Percentiles rank a stretch among this genome's conserved stretches.
phyloP scores from a whole-genome alignment of 129 eudicot genomes.

The Kitagawia praeruptora region DNA sequence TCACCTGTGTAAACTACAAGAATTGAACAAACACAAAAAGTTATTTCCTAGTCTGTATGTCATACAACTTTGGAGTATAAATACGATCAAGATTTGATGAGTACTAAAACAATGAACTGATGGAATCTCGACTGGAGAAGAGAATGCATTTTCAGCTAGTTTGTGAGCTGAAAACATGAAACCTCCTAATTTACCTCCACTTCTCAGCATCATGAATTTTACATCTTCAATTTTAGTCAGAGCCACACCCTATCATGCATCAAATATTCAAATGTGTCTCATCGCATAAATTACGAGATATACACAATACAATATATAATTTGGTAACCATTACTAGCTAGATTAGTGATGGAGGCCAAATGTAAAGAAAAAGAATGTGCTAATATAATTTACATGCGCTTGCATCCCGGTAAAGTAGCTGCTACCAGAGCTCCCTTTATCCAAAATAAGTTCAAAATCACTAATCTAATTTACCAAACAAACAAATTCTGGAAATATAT shows the following conservation, averaged over 20 bases:
- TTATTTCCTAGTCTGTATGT: background rate
- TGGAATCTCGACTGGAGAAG: constrained; percentile 1
- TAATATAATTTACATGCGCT: too few relatives aligned
- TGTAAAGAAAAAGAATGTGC: too few relatives aligned
- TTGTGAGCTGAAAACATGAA: background rate
- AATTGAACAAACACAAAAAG: background rate
- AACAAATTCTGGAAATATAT: too few relatives aligned
- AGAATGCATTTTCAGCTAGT: constrained; percentile 8
- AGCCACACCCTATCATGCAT: background rate
- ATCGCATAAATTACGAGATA: too few relatives aligned
- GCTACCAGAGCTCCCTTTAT: too few relatives aligned
- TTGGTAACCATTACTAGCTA: too few relatives aligned
- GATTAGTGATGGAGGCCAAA: too few relatives aligned
- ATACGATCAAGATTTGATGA: background rate
- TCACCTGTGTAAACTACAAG: background rate
- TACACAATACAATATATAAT: too few relatives aligned
- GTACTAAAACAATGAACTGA: constrained; percentile 8
- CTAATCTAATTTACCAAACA: too few relatives aligned
- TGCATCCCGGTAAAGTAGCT: too few relatives aligned
- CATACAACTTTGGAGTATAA: background rate
- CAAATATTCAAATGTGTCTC: background rate
- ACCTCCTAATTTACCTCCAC: constrained; percentile 2
- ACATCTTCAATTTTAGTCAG: background rate
- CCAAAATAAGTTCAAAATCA: too few relatives aligned
- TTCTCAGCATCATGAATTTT: background rate